Percentiles rank a stretch among this genome's conserved stretches.
Conservation (phyloP, 2,329 filamentous ascomycete genomes). For the Pezicula radicicola region DNA sequence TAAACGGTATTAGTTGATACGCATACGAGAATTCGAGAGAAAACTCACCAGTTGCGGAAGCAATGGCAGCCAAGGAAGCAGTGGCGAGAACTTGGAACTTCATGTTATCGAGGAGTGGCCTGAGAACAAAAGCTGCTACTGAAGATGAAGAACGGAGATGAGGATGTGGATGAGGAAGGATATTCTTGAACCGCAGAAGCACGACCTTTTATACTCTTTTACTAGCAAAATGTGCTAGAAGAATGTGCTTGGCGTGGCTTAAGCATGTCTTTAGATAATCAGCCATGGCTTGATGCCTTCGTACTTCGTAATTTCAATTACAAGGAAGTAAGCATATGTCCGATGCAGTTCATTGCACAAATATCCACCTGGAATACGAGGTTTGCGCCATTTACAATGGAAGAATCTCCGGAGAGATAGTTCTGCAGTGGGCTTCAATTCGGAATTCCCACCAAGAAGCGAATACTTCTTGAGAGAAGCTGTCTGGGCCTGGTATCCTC, state of each 20-base stretch:
- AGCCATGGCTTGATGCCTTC: not conserved
- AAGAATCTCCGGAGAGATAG: not conserved
- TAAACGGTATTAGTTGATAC: not conserved
- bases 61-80: not conserved
- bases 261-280: not conserved
- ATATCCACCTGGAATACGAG: not conserved
- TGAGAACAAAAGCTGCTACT: not conserved
- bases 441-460: no score
- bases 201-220: not conserved
- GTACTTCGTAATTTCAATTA: not conserved
- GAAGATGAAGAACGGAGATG: not conserved
- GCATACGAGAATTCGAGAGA: not conserved
- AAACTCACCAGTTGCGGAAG: not conserved
- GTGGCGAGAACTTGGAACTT: slow-evolving; percentile 3
- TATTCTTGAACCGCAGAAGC: not conserved
- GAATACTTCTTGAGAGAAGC: no score
- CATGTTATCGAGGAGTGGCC: not conserved
- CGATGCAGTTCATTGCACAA: not conserved
- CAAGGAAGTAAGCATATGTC: not conserved
- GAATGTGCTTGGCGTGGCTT: not conserved
- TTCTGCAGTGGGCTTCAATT: no score
- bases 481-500: no score
- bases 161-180: not conserved
- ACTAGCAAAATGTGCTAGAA: no score
- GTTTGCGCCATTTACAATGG: not conserved